phyloP scores from a whole-genome alignment of 1,139 yeast genomes.

The Arxiozyma heterogenica region DNA sequence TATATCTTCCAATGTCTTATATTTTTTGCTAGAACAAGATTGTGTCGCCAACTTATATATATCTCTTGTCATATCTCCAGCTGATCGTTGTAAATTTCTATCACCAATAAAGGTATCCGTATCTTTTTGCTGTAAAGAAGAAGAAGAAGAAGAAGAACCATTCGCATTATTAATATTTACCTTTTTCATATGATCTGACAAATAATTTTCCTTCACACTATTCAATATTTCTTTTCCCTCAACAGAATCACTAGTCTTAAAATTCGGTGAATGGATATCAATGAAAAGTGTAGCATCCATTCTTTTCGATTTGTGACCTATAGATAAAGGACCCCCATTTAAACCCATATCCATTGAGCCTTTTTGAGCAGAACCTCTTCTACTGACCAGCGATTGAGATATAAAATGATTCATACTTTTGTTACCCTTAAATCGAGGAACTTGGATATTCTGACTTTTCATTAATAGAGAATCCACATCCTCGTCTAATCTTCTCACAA shows the following conservation, averaged over 20 bases:
- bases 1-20: slow-evolving; percentile 28
- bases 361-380: slow-evolving; percentile 6
- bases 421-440: slow-evolving; percentile 1
- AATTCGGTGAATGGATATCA: slow-evolving; percentile 30
- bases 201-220: slow-evolving; percentile 21
- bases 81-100: slow-evolving; percentile 33
- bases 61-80: slow-evolving; percentile 67
- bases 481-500: background rate
- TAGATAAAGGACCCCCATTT: background rate
- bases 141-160: background rate
- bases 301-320: slow-evolving; percentile 3
- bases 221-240: slow-evolving; percentile 24
- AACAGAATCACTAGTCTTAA: slow-evolving; percentile 18
- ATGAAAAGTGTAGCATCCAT: slow-evolving; percentile 21
- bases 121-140: background rate
- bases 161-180: background rate
- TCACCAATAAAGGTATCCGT: slow-evolving; percentile 2
- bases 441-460: slow-evolving; percentile 2
- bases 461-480: background rate
- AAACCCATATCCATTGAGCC: background rate
- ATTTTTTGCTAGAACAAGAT: slow-evolving; percentile 23
- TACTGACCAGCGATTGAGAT: slow-evolving; percentile 4
- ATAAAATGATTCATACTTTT: background rate
- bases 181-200: slow-evolving; percentile 10
- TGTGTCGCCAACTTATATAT: slow-evolving; percentile 34